Evolutionary conservation across 306 rosid species (phyloP), one percentile per base, ranked within the genome.

Genomic region (Hylodesmum podocarpum): DNA sequence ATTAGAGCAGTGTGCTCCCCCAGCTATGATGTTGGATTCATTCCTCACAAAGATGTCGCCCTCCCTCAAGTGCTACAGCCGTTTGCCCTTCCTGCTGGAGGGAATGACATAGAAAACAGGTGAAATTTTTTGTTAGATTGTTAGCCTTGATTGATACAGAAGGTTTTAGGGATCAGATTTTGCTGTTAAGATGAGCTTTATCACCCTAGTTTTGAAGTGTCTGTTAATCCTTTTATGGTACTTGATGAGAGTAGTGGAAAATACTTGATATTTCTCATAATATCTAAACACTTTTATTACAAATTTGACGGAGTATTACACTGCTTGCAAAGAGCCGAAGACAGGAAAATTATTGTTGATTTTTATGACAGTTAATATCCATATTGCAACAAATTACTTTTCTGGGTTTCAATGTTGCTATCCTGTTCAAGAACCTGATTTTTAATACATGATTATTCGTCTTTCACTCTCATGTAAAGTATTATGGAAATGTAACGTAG

Each of bases 1-100:
- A 95, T 95, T 80, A 88, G 99, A 75, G 99, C 86, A 64, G 97
- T 92, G 75, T 95, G 99, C 83, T 95, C 97, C 47, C 99, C 97
- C 7, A 89, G 99, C 84, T 95, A 95, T 88, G 92, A 95, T 77
- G 97, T 92, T 58, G 97, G 97, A 72, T 95, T 90, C 85, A 90
- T 95, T 83, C 99, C 99, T 47, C 99, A 95, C 86, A 95, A 95
- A 72, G 99, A 95, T 37, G 85, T 90, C 66, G 97, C 99, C 72
- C 96, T 95, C 54, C 99, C 99, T 86, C 97, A 92, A 89, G 91
- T 95, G 36, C 76, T 95, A 46, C 97, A 95, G 79, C 99, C 99
- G 36, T 92, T 95, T 85, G 98, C 99, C 43, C 99, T 92, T 80
- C 97, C 97, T 16, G 87, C 97, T 63, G 98, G 98, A 62, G 97